These are phyloP conservation scores for Boletus sp. DNA, from an alignment of 768 basidiomycete species.

Conservation along the genomic window DNA sequence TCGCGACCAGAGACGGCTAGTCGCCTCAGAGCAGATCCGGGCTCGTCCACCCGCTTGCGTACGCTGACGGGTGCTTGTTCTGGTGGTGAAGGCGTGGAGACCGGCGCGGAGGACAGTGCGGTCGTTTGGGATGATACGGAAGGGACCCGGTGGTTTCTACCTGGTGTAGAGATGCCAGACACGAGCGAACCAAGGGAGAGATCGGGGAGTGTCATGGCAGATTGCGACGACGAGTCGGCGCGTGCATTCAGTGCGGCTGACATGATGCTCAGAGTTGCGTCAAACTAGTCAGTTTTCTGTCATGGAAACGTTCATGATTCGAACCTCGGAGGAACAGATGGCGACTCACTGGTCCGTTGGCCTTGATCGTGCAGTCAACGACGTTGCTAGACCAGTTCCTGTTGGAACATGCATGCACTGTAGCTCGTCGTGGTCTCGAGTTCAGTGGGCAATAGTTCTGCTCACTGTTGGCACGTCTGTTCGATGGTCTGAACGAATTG, in stretches of 20 bases:
- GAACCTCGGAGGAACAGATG: neutral
- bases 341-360: slow-evolving; percentile 11
- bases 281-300: neutral
- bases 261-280: slow-evolving; percentile 26
- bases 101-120: slow-evolving; percentile 46
- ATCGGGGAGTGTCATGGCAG: slow-evolving; percentile 49
- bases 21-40: slow-evolving; percentile 39
- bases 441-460: neutral
- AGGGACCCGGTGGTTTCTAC: slow-evolving; percentile 41
- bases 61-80: slow-evolving; percentile 29
- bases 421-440: neutral
- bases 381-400: neutral
- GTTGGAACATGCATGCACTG: neutral
- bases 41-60: slow-evolving; percentile 40
- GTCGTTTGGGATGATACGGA: slow-evolving; percentile 52
- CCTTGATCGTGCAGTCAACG: neutral
- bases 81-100: slow-evolving; percentile 51
- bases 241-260: slow-evolving; percentile 40
- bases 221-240: slow-evolving; percentile 42
- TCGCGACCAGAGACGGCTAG: slow-evolving; percentile 31
- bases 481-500: neutral
- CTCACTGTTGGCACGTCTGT: neutral
- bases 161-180: slow-evolving; percentile 54
- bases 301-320: neutral
- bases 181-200: slow-evolving; percentile 56